Evolutionary conservation across 1,284 basidiomycete genomes (phyloP).

Genomic region (Ganoderma leucocontextum): DNA sequence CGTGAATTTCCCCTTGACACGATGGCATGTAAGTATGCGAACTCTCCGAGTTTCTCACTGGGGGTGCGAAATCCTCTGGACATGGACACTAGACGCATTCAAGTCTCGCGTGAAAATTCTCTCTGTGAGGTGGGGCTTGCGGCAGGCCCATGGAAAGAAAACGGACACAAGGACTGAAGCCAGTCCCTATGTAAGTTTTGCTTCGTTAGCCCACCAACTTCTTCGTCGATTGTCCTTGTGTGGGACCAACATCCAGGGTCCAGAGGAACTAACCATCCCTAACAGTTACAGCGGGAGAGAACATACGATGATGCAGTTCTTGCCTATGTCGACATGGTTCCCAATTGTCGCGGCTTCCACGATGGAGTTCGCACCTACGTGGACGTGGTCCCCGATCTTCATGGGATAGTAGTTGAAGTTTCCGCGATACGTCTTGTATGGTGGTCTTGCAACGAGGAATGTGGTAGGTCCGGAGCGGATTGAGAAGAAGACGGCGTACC

Average conservation of each 20-base stretch:
- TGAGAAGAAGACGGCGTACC: slow-evolving; percentile 55
- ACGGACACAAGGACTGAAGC: no score
- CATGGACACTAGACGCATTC: background rate
- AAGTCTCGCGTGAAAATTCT: background rate
- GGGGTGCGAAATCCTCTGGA: background rate
- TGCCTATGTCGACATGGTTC: slow-evolving; percentile 93
- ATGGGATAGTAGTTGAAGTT: slow-evolving; percentile 98
- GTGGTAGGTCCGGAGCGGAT: background rate
- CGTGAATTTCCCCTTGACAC: slow-evolving; percentile 87
- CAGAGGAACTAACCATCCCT: background rate
- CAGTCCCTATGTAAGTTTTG: no score
- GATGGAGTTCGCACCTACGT: slow-evolving; percentile 87
- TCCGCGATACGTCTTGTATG: slow-evolving; percentile 90
- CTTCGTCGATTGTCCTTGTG: background rate
- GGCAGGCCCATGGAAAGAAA: no score
- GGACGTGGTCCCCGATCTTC: slow-evolving; percentile 95
- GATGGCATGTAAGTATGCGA: background rate
- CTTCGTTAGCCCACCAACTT: background rate
- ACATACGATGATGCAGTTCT: slow-evolving; percentile 92
- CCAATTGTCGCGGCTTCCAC: slow-evolving; percentile 97
- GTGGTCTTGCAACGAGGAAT: slow-evolving; percentile 58
- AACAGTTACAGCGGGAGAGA: background rate
- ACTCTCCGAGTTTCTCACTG: no score
- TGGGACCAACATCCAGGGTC: background rate
- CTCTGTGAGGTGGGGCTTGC: no score